Base-by-base conservation (phyloP, 371 early-diverging fungal genomes). In the Apophysomyces ossiformis region DNA sequence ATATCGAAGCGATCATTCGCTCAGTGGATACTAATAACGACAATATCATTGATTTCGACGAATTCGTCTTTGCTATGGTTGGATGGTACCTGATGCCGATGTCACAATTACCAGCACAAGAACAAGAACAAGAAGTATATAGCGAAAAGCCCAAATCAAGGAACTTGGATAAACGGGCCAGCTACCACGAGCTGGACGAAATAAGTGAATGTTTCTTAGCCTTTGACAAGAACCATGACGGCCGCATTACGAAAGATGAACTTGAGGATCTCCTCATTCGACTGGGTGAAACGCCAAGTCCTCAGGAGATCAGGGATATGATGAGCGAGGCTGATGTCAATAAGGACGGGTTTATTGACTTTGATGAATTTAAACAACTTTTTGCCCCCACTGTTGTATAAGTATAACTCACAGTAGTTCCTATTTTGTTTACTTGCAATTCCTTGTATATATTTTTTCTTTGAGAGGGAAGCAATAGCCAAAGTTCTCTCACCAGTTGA, bases 281-380 rank as follows among this genome's bases (percentile, higher is more conserved):
- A 63, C 74, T 93, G 4, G 90, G 89, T 11, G 88, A 90, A 47
- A 74, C 78, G 37, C 65, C 93, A 58, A 90, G 84, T 9, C 85
- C 88, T 37, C 85, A 90, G 65, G 93, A 93, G 64, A 67, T 95
- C 21, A 87, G 85, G 60, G 93, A 91, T 67, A 93, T 94, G 93
- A 92, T 94, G 69, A 81, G 84, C 18, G 89, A 89, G 67, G 93
- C 90, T 5, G 93, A 92, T 70, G 75, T 76, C n/a, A 90, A 93
- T 67, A 86, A 87, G 6, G 90, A 92, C 68, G 92, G 92, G 3
- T 86, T 78, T 64, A 75, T 87, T 63, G 81, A 82, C 57, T 82
- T 84, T 66, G 82, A 81, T 9, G 88, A 87, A 64, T 87, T 92
- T 65, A 75, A 85, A 39, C 74, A 83, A 13, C 71, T 92, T 5